Conservation (phyloP, 306 rosid genomes). For the Vigna unguiculata region DNA sequence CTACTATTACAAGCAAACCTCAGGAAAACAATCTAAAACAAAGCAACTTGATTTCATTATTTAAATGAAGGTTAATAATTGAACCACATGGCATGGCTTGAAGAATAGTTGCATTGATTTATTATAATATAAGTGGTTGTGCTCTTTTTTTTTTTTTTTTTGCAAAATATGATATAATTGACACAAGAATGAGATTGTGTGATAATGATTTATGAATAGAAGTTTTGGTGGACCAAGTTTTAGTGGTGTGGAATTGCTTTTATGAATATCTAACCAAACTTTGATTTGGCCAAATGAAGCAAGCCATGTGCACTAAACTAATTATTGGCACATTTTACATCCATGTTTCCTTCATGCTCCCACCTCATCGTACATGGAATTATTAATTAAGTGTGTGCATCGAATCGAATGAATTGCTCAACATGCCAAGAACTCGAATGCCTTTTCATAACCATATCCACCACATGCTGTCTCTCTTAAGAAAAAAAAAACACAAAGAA, state of each 20-base stretch:
- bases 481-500: not conserved
- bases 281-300: constrained; percentile 36
- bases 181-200: not conserved
- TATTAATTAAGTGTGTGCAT: constrained; percentile 2
- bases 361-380: constrained; percentile 29
- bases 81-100: constrained; percentile 12
- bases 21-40: not conserved
- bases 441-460: constrained; percentile 3
- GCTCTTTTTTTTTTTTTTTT: not conserved
- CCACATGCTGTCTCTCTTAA: not conserved
- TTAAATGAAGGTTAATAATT: constrained; percentile 25
- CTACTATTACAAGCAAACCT: too few species aligned
- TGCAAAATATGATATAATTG: not conserved
- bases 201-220: constrained; percentile 27
- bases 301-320: constrained; percentile 55
- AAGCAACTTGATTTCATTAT: not conserved
- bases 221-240: constrained; percentile 22
- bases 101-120: not conserved
- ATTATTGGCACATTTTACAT: constrained; percentile 36
- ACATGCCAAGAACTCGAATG: constrained; percentile 8
- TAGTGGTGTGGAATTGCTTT: constrained; percentile 14
- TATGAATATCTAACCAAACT: not conserved
- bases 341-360: constrained; percentile 29
- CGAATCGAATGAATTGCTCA: constrained; percentile 17
- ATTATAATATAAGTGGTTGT: not conserved